phyloP scores from a whole-genome alignment of 163 green algal genomes.

The Scenedesmus sp. region DNA sequence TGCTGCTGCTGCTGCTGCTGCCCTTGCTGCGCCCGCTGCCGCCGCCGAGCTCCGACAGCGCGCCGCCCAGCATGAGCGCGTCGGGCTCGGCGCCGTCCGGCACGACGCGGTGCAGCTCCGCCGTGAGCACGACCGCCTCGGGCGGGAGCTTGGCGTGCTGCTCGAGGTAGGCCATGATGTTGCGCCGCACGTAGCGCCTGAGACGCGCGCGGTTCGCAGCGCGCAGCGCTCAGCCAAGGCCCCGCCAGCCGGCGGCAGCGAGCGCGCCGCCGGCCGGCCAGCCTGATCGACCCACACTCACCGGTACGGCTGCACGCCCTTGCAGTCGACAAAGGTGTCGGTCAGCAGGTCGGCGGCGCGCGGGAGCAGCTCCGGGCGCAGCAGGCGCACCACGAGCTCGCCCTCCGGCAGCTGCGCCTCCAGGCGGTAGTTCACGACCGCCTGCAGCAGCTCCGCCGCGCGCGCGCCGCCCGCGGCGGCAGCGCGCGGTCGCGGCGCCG shows the following conservation, averaged over 20 bases:
- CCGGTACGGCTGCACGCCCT: conserved; percentile 41
- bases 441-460: conserved; percentile 4
- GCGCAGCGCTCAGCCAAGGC: too few species aligned
- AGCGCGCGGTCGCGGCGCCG: too few species aligned
- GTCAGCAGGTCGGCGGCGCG: conserved; percentile 46
- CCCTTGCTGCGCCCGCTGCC: not conserved
- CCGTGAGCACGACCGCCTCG: conserved; percentile 42
- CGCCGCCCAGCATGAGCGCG: conserved; percentile 13
- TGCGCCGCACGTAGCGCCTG: conserved; percentile 45
- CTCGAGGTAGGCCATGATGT: conserved; percentile 51
- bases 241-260: too few species aligned
- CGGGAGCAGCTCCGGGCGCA: conserved; percentile 31
- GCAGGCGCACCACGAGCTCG: conserved; percentile 23
- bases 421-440: conserved; percentile 24
- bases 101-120: conserved; percentile 24
- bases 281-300: not conserved
- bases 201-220: too few species aligned
- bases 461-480: too few species aligned
- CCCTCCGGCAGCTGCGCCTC: conserved; percentile 30
- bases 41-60: not conserved
- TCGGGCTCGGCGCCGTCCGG: not conserved
- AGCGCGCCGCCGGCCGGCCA: too few species aligned
- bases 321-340: conserved; percentile 39
- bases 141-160: conserved; percentile 51
- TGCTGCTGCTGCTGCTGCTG: conserved; percentile 27